Evolutionary conservation across 352 stramenopile species (phyloP).

Genomic region (Globisporangium splendens): DNA sequence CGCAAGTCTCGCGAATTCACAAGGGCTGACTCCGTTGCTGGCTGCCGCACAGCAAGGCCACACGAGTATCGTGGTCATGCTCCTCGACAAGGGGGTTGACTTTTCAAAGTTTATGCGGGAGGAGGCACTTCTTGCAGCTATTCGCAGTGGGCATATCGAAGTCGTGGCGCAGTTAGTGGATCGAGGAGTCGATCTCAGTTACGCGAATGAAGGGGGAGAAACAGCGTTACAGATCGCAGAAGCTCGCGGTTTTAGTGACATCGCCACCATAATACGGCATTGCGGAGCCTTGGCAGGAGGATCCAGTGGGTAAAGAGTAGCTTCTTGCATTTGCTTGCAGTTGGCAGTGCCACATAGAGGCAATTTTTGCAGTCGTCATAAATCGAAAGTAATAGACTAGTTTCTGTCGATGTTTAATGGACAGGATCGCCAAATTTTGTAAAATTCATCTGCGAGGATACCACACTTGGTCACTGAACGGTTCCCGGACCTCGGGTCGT

Average conservation of each 20-base stretch:
- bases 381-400: no score
- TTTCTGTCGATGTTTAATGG: no score
- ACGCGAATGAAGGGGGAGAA: not conserved
- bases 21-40: constrained; percentile 1
- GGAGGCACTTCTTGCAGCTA: constrained; percentile 6
- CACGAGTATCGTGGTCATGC: not conserved
- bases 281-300: not conserved
- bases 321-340: not conserved
- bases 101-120: not conserved
- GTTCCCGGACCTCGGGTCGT: constrained; percentile 34
- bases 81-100: not conserved
- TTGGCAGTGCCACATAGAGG: no score
- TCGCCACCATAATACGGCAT: constrained; percentile 6
- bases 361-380: no score
- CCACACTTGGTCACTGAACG: constrained; percentile 43
- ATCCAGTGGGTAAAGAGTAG: not conserved
- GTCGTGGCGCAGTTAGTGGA: constrained; percentile 8
- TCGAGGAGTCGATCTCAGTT: constrained; percentile 4
- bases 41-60: constrained; percentile 7
- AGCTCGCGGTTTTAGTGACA: not conserved
- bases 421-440: no score
- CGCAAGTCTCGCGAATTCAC: not conserved
- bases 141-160: not conserved
- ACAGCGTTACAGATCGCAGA: constrained; percentile 11
- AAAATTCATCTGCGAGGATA: constrained; percentile 20